These are phyloP conservation scores for Climacium dendroides DNA, from an alignment of 225 moss, liverwort and hornwort species.

Conservation along the genomic window DNA sequence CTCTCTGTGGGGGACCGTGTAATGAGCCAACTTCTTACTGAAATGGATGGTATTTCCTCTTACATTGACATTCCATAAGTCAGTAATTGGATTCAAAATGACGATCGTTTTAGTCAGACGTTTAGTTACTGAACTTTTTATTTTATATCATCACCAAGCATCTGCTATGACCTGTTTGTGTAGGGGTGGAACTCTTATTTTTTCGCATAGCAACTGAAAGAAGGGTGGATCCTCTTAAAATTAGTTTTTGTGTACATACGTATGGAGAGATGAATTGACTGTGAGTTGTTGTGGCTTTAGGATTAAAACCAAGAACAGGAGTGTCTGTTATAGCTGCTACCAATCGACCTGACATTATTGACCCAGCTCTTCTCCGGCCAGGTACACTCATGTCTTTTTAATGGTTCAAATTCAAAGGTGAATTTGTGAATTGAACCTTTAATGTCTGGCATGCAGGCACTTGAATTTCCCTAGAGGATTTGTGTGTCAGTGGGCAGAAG, in stretches of 20 bases:
- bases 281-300: conserved; percentile 12
- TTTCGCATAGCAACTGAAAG: neutral
- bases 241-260: neutral
- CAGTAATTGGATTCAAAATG: neutral
- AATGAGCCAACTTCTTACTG: conserved; percentile 91
- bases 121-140: neutral
- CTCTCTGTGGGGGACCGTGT: conserved; percentile 93
- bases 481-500: neutral
- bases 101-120: neutral
- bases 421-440: neutral
- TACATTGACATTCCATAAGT: neutral
- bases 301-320: conserved; percentile 74
- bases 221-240: neutral
- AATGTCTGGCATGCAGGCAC: neutral
- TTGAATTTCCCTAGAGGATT: neutral
- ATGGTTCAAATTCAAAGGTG: neutral
- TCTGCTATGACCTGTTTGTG: neutral
- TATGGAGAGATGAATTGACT: neutral
- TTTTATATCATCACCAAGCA: neutral
- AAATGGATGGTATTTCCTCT: conserved; percentile 73
- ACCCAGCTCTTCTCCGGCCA: conserved; percentile 84
- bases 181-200: neutral
- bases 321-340: conserved; percentile 96
- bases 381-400: conserved; percentile 27
- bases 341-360: conserved; percentile 87